Conservation (phyloP, 305 asterid genomes). For the Stenogyne calaminthoides region DNA sequence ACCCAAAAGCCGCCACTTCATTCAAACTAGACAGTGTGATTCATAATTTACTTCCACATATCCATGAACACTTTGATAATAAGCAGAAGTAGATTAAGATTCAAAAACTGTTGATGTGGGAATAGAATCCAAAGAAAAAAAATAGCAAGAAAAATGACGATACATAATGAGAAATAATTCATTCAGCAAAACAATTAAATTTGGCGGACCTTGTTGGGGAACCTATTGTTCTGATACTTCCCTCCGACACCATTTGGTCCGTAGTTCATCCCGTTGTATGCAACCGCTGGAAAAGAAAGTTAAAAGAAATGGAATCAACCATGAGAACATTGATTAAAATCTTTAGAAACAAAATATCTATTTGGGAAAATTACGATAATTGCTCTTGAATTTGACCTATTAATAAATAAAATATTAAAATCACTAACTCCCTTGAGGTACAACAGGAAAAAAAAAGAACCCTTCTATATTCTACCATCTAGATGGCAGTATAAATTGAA, state of each 20-base stretch:
- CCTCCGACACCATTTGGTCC: constrained; percentile 69
- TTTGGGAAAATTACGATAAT: not conserved
- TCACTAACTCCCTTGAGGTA: not conserved
- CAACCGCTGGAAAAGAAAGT: constrained; percentile 51
- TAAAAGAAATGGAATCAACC: constrained; percentile 7
- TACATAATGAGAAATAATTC: not conserved
- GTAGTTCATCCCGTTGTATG: constrained; percentile 71
- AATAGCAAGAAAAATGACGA: constrained; percentile 4
- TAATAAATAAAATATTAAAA: not conserved
- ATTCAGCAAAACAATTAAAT: constrained; percentile 26
- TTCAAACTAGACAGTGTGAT: not conserved
- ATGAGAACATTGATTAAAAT: not conserved
- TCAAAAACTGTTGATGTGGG: not conserved
- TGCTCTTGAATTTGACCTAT: not conserved
- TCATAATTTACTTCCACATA: constrained; percentile 1
- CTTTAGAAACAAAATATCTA: not conserved
- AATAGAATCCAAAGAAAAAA: constrained; percentile 14
- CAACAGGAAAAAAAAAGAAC: not conserved
- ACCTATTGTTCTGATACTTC: constrained; percentile 65
- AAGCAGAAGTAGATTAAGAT: not conserved
- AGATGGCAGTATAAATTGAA: constrained; percentile 15
- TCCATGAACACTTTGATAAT: constrained; percentile 7
- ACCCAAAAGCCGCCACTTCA: constrained; percentile 13
- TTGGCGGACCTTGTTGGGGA: constrained; percentile 62
- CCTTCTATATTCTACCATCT: not conserved